Evolutionary conservation across 345 rosid genomes (phyloP).

Genomic region (Cardamine occulta): DNA sequence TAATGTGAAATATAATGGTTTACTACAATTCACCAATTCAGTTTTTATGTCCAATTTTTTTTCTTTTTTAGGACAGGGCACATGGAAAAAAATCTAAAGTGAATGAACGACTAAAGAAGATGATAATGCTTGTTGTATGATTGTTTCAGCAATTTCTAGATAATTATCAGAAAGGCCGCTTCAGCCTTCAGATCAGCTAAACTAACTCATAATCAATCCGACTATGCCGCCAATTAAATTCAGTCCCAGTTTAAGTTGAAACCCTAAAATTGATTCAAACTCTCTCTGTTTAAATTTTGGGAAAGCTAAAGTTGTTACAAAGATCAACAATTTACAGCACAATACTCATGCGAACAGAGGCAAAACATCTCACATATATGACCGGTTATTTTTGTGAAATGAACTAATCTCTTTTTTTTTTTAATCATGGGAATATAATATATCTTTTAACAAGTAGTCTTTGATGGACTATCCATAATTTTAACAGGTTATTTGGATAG

Average conservation of each 20-base stretch:
- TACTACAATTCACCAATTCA: no score
- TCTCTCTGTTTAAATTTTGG: neutral
- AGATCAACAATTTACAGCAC: neutral
- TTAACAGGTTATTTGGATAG: conserved; percentile 28
- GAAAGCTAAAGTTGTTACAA: neutral
- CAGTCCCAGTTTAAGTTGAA: neutral
- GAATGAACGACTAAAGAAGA: no score
- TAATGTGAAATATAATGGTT: no score
- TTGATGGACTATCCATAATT: conserved; percentile 3
- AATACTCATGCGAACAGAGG: neutral
- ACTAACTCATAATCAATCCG: neutral
- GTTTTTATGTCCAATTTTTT: no score
- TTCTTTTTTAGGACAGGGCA: no score
- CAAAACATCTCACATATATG: neutral
- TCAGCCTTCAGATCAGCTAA: neutral
- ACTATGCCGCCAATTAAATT: neutral
- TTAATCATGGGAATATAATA: neutral
- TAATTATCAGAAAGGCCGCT: neutral
- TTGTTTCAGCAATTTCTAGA: no score
- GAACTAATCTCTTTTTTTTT: neutral
- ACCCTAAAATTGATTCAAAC: neutral
- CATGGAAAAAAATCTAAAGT: no score
- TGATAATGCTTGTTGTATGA: no score
- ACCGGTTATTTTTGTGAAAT: conserved; percentile 1
- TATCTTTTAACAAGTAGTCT: neutral